These are phyloP conservation scores for Carallia brachiata DNA, from an alignment of 345 rosid species.

Conservation along the genomic window DNA sequence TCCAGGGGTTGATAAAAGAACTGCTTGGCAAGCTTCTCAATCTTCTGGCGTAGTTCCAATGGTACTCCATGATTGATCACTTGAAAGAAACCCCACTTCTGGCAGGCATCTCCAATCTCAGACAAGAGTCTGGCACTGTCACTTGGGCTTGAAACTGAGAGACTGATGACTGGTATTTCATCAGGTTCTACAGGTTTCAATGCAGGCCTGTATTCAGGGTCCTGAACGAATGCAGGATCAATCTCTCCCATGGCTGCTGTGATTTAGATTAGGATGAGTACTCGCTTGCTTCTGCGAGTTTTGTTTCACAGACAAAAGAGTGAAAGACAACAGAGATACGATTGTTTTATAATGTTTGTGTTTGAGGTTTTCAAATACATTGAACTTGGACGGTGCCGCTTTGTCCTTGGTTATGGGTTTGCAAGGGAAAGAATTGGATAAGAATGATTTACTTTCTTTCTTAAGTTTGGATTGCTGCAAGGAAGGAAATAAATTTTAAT, in stretches of 20 bases:
- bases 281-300: neutral
- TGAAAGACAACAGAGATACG: neutral
- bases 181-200: slow-evolving; percentile 6
- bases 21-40: slow-evolving; percentile 39
- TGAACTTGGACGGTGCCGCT: neutral
- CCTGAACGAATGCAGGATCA: slow-evolving; percentile 29
- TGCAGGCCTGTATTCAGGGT: slow-evolving; percentile 19
- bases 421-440: too few species aligned
- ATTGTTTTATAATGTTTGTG: neutral
- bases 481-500: too few species aligned
- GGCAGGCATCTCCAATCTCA: slow-evolving; percentile 59
- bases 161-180: slow-evolving; percentile 47
- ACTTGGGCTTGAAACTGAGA: slow-evolving; percentile 30
- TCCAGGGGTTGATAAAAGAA: slow-evolving; percentile 54
- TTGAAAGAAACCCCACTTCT: slow-evolving; percentile 87
- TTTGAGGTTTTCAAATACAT: neutral
- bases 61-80: slow-evolving; percentile 86
- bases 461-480: too few species aligned
- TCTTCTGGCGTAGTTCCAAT: slow-evolving; percentile 31
- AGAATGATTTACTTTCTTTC: too few species aligned
- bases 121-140: slow-evolving; percentile 30
- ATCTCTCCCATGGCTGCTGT: slow-evolving; percentile 23
- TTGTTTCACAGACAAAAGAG: neutral
- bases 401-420: too few species aligned
- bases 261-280: neutral